Base-by-base conservation (phyloP, 805 yeast genomes). In the Candida railenensis region DNA sequence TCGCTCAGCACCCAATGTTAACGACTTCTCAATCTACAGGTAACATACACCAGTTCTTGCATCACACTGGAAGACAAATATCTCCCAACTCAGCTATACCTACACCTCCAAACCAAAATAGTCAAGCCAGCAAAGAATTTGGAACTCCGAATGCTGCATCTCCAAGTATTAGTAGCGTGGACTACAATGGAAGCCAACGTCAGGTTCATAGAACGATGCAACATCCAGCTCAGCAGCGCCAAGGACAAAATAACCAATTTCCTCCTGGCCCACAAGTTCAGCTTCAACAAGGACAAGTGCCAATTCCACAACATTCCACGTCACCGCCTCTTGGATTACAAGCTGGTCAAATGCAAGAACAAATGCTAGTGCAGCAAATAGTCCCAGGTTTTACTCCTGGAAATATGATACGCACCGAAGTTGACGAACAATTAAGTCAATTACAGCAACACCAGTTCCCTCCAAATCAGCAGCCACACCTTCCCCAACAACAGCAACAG, bases 401-500 rank as follows among this genome's bases (percentile, higher is more conserved):
- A 25, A 25, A 11, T 44, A 45, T 40, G 41, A 34, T 19, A 12
- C 21, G 15, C 28, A 8, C 43, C 9, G 22, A 40, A 40, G n/a
- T 12, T 28, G 32, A 47, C 21, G 52, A 50, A 16, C 48, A 38
- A n/a, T 37, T 25, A 15, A 36, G 36, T 5, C 37, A 37, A 28
- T 34, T 22, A n/a, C 42, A 46, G 16, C 56, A 48, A 8, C 49
- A 42, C 22, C 52, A 42, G 19, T 45, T 34, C 22, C 48, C 42
- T n/a, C 40, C 28, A 19, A 52, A 46, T 40, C 47, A 46, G 3
- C 51, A 34, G 28, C 37, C 22, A 2, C 45, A 45, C 25, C 50
- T 40, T 36, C 56, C 42, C 20, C 55, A 42, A 41, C 46, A 39
- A 37, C 33, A 37, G 37, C 59, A 50, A 34, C 49, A 51, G 50